Conservation (phyloP, 1,284 basidiomycete species). For the Boletus sp. region DNA sequence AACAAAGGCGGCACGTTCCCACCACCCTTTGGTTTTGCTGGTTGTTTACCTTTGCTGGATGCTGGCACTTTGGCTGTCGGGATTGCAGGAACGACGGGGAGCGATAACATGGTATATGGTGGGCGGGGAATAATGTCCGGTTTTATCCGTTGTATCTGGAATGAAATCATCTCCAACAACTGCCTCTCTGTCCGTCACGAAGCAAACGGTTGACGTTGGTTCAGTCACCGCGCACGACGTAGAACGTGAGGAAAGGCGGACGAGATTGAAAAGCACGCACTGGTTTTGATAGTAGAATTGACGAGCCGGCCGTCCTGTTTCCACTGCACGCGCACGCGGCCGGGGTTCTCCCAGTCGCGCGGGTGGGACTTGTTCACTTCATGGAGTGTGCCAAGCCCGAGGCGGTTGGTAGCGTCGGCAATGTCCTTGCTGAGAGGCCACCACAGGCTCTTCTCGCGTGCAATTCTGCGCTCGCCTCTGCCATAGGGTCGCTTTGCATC, state of each 20-base stretch:
- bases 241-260: constrained; percentile 3
- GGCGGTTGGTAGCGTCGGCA: constrained; percentile 72
- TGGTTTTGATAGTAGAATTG: constrained; percentile 73
- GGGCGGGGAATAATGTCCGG: constrained; percentile 67
- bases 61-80: constrained; percentile 31
- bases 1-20: constrained; percentile 24
- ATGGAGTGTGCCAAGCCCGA: constrained; percentile 79
- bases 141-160: constrained; percentile 71
- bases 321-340: constrained; percentile 88
- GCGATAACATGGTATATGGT: constrained; percentile 45
- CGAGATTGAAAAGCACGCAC: constrained; percentile 45
- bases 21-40: constrained; percentile 39
- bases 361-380: constrained; percentile 90
- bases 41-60: constrained; percentile 41
- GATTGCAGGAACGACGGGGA: constrained; percentile 13
- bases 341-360: constrained; percentile 95
- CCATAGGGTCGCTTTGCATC: constrained; percentile 90
- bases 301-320: constrained; percentile 75
- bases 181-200: constrained; percentile 64
- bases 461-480: constrained; percentile 78
- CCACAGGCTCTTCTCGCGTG: constrained; percentile 80
- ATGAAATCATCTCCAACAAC: constrained; percentile 71
- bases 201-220: background rate
- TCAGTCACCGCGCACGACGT: background rate
- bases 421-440: constrained; percentile 94